Percentiles rank a stretch among this genome's conserved stretches.
phyloP scores from a whole-genome alignment of 2,329 filamentous ascomycete species.

The Domatiomyces catenatus region DNA sequence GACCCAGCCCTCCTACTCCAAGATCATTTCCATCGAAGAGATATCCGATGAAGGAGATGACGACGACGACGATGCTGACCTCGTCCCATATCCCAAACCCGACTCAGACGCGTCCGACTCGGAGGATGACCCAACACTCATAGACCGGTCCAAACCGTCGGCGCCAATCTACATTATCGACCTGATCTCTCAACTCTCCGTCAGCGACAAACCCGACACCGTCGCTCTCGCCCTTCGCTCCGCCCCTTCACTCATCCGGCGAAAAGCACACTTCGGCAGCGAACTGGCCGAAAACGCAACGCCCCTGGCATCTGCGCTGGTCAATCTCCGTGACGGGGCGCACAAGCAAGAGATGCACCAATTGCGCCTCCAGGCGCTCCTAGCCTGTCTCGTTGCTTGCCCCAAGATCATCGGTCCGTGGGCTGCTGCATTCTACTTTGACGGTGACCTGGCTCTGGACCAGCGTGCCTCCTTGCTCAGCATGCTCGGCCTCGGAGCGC shows the following conservation, averaged over 20 bases:
- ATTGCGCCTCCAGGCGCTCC: conserved; percentile 61
- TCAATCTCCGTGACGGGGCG: conserved; percentile 39
- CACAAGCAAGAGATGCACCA: conserved; percentile 60
- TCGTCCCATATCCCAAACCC: conserved; percentile 68
- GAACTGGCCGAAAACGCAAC: conserved; percentile 75
- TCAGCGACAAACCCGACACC: conserved; percentile 69
- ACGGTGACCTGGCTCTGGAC: conserved; percentile 76
- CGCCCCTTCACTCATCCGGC: conserved; percentile 65
- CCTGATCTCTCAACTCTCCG: conserved; percentile 39
- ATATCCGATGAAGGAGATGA: conserved; percentile 39
- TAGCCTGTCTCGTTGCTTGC: conserved; percentile 62
- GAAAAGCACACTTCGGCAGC: conserved; percentile 75
- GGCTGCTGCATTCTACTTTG: conserved; percentile 74
- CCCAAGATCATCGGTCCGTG: conserved; percentile 66
- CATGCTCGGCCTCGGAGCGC: conserved; percentile 62
- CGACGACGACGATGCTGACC: conserved; percentile 44
- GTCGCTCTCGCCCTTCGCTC: conserved; percentile 65
- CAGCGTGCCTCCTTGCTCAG: conserved; percentile 73
- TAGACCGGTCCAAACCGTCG: conserved; percentile 66
- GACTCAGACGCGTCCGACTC: conserved; percentile 82
- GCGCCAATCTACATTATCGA: conserved; percentile 50
- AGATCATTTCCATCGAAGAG: conserved; percentile 46
- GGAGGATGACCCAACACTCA: conserved; percentile 77
- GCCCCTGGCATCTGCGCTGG: conserved; percentile 60
- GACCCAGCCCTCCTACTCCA: conserved; percentile 21